Conservation (phyloP, 805 yeast species). For the Lachancea sp. region DNA sequence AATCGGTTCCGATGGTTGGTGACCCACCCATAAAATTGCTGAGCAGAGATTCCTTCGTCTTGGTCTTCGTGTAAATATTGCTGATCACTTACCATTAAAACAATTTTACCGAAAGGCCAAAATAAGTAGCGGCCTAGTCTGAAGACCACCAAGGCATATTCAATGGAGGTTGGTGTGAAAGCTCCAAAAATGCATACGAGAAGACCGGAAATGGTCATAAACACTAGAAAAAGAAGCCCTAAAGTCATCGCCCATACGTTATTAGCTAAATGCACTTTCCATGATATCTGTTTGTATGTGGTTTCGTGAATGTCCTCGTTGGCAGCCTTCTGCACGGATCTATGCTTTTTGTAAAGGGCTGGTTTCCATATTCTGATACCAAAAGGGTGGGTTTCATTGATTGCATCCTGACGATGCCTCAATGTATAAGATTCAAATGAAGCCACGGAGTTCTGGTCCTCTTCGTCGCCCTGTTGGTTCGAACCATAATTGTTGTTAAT, state of each 20-base stretch:
- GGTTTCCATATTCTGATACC: slow-evolving; percentile 99
- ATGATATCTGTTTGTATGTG: slow-evolving; percentile 45
- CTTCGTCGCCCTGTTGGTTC: slow-evolving; percentile 9
- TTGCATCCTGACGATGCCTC: slow-evolving; percentile 91
- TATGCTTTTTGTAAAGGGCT: slow-evolving; percentile 83
- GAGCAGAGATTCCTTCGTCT: slow-evolving; percentile 76
- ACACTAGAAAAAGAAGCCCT: slow-evolving; percentile 54
- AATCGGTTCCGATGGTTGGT: slow-evolving; percentile 65
- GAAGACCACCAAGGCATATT: slow-evolving; percentile 56
- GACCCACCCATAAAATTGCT: slow-evolving; percentile 87
- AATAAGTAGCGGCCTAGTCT: slow-evolving; percentile 65
- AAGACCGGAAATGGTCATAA: slow-evolving; percentile 41
- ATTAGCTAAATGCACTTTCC: slow-evolving; percentile 64
- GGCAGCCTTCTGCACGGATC: slow-evolving; percentile 88
- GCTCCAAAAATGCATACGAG: slow-evolving; percentile 39
- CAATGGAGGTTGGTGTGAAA: slow-evolving; percentile 43
- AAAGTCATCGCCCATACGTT: slow-evolving; percentile 64
- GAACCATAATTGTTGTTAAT: background rate
- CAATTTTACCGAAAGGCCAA: slow-evolving; percentile 86
- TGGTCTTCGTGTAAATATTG: slow-evolving; percentile 82
- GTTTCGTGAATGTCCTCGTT: slow-evolving; percentile 89
- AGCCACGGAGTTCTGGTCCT: slow-evolving; percentile 8
- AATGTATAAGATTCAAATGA: slow-evolving; percentile 81
- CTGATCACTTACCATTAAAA: slow-evolving; percentile 68
- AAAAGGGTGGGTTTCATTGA: slow-evolving; percentile 93